Evolutionary conservation across 2,329 filamentous ascomycete species (phyloP), one percentile per base, ranked within the genome.

Genomic region (Beauveria caledonica): DNA sequence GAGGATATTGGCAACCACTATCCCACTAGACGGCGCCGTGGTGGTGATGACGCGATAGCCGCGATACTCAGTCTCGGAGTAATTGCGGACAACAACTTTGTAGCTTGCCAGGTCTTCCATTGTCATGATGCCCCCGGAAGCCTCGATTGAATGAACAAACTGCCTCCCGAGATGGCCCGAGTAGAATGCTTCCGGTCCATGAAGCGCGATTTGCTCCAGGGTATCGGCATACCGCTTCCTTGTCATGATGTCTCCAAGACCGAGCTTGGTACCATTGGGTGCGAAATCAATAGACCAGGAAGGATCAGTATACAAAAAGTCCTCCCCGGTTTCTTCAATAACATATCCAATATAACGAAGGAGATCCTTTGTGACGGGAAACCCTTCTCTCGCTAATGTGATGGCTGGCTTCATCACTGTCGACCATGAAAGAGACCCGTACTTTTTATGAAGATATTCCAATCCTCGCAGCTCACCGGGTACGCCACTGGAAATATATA

Each of bases 221-320:
- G 88, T 90, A 62, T 88, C 75, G 0, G 88, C 89, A 70, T 89
- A 92, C 42, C 90, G 79, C 68, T 85, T 88, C 27, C 89, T 78
- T 0, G 87, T 90, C 64, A 94, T 89, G 0, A 74, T 87, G 64
- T 93, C 88, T 17, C 87, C 87, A 2, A 89, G 71, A 19, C 79
- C 77, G 1, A 92, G 68, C 1, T 83, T 75, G 2, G 78, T 84
- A 2, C 90, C 90, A 62, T 88, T 82, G 0, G 90, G 90, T 3
- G 91, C 90, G 72, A 96, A 96, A 70, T 96, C 91, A 27, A 90
- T 74, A 0, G 91, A 88, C 88, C 90, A 96, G 0, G 83, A 79
- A 0, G 87, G 85, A 62, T 95, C 83, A 0, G 86, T 76, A 3
- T 83, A 78, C 0, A 96, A 73, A 68, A 94, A 94, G 65, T 86